Percentiles rank a stretch among this genome's conserved stretches.
phyloP scores from a whole-genome alignment of 257 asterid genomes.

The Jasminum sambac region DNA sequence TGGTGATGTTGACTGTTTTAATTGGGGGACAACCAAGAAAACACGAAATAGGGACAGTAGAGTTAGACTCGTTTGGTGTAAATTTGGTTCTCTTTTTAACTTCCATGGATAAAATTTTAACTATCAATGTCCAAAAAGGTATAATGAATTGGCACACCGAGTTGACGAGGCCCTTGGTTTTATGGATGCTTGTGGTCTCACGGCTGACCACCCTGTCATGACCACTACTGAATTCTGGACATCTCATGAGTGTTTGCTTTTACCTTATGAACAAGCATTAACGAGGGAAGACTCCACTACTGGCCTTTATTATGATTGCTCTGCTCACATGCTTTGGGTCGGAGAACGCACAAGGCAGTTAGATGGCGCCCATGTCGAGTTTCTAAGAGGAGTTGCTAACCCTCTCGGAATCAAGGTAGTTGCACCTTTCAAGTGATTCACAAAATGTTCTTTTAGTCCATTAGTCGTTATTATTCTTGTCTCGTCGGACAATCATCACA shows the following conservation, averaged over 20 bases:
- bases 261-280: slow-evolving; percentile 15
- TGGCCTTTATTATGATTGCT: slow-evolving; percentile 22
- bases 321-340: slow-evolving; percentile 9
- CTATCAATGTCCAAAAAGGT: background rate
- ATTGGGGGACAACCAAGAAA: too few relatives aligned
- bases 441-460: background rate
- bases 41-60: too few relatives aligned
- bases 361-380: slow-evolving; percentile 2
- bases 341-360: background rate
- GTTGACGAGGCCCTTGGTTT: slow-evolving; percentile 16
- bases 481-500: background rate
- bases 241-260: slow-evolving; percentile 17
- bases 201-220: slow-evolving; percentile 7
- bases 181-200: slow-evolving; percentile 19
- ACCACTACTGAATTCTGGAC: slow-evolving; percentile 5
- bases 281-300: slow-evolving; percentile 17
- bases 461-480: background rate
- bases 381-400: slow-evolving; percentile 11
- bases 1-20: too few relatives aligned
- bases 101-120: background rate
- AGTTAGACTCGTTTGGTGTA: background rate
- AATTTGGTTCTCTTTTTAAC: background rate
- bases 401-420: slow-evolving; percentile 18
- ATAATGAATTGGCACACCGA: background rate
- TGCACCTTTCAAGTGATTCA: background rate